Conservation (phyloP, 305 asterid species). For the Plantago rigida region DNA sequence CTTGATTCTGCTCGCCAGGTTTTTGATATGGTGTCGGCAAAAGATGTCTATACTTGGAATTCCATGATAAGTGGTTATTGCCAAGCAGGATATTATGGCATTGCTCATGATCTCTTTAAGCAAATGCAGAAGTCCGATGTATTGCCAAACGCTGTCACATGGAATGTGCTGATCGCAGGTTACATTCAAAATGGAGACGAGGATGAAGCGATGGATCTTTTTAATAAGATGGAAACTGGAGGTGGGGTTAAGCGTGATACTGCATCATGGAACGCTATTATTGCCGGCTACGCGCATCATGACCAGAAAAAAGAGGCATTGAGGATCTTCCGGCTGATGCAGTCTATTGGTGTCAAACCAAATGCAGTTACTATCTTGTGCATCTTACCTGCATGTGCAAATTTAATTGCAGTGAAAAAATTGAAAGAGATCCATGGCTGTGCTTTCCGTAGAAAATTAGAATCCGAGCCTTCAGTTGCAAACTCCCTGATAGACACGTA, state of each 20-base stretch:
- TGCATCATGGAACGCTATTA: slow-evolving; percentile 79
- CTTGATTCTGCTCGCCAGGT: slow-evolving; percentile 50
- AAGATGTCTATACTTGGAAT: slow-evolving; percentile 69
- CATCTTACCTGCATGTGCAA: slow-evolving; percentile 69
- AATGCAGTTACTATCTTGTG: slow-evolving; percentile 64
- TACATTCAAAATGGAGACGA: slow-evolving; percentile 68
- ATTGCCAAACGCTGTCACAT: slow-evolving; percentile 55
- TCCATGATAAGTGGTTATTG: slow-evolving; percentile 71
- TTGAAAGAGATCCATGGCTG: slow-evolving; percentile 70
- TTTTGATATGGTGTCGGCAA: slow-evolving; percentile 41
- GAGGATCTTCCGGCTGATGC: slow-evolving; percentile 58
- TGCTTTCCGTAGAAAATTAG: slow-evolving; percentile 40
- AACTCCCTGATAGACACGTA: slow-evolving; percentile 60
- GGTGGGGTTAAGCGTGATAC: slow-evolving; percentile 52
- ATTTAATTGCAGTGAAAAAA: slow-evolving; percentile 49
- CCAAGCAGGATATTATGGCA: slow-evolving; percentile 62
- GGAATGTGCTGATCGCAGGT: slow-evolving; percentile 72
- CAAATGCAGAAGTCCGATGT: slow-evolving; percentile 48
- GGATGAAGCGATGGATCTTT: slow-evolving; percentile 74
- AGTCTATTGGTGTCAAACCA: slow-evolving; percentile 44
- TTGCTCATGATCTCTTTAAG: slow-evolving; percentile 57
- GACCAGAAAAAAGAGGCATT: slow-evolving; percentile 57
- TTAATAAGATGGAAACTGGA: slow-evolving; percentile 55
- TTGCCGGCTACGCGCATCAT: slow-evolving; percentile 53
- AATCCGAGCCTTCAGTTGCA: slow-evolving; percentile 46